phyloP scores from a whole-genome alignment of 2,329 filamentous ascomycete genomes.

The Hymenoscyphus fraxineus region DNA sequence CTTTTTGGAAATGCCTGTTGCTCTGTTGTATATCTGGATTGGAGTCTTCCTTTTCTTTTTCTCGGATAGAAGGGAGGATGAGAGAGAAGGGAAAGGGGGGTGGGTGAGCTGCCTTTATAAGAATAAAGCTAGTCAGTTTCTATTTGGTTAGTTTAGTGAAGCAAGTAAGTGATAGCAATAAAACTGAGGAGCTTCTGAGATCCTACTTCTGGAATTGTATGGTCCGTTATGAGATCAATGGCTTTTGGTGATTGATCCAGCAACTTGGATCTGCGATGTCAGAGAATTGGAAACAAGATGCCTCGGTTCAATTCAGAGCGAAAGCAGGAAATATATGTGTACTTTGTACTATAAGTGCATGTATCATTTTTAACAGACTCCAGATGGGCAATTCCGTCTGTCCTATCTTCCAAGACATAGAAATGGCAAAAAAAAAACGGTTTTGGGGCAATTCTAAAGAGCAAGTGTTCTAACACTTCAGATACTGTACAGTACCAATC shows the following conservation, averaged over 20 bases:
- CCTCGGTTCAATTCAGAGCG: neutral
- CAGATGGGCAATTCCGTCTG: too few species aligned
- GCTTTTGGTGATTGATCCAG: neutral
- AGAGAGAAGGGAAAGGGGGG: neutral
- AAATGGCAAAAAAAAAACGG: too few species aligned
- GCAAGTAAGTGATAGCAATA: neutral
- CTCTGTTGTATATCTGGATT: neutral
- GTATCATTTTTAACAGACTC: too few species aligned
- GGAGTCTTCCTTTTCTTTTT: neutral
- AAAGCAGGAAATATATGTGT: too few species aligned
- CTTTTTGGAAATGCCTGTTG: neutral
- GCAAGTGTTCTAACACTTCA: too few species aligned
- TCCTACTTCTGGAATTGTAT: neutral
- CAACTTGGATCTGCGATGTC: constrained; percentile 8
- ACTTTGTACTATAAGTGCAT: too few species aligned
- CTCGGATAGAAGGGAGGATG: neutral
- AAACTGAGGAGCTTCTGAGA: neutral
- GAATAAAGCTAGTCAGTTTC: neutral
- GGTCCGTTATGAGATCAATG: neutral
- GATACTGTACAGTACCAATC: too few species aligned
- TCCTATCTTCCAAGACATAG: too few species aligned
- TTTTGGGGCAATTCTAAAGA: too few species aligned
- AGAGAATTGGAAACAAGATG: neutral
- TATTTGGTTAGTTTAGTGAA: neutral
- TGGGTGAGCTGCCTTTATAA: neutral